Evolutionary conservation across 1,284 basidiomycete genomes (phyloP).

Genomic region (Sanghuangporus sanghuang): DNA sequence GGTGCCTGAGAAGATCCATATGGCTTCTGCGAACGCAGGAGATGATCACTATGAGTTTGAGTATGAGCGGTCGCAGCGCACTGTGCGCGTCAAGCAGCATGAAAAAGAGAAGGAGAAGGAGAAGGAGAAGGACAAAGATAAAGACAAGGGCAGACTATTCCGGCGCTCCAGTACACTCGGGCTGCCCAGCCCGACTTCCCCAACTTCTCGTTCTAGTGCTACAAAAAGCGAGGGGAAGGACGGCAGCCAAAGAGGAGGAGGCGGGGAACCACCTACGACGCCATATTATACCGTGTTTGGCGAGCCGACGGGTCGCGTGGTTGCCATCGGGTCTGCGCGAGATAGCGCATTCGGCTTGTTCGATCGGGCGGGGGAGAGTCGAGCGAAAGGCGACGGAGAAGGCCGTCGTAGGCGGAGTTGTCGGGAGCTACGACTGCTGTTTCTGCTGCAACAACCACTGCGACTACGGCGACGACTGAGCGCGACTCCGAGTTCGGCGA

Average conservation of each 20-base stretch:
- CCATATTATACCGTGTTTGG: constrained; percentile 56
- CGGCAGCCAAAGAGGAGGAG: background rate
- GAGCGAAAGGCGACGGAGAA: constrained; percentile 12
- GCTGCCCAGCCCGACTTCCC: constrained; percentile 17
- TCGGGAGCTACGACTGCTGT: background rate
- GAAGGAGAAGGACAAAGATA: constrained; percentile 17
- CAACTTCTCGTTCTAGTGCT: background rate
- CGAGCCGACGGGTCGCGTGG: constrained; percentile 36
- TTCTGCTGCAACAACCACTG: background rate
- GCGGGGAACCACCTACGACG: constrained; percentile 11
- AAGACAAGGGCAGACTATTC: background rate
- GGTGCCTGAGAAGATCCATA: constrained; percentile 13
- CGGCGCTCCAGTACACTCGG: constrained; percentile 20
- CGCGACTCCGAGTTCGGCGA: background rate
- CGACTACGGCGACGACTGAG: background rate
- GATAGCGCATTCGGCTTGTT: constrained; percentile 28
- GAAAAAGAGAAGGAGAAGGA: constrained; percentile 11
- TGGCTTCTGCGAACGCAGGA: background rate
- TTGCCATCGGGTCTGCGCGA: constrained; percentile 39
- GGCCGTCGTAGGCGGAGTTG: constrained; percentile 13
- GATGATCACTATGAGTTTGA: background rate
- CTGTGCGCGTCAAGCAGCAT: background rate
- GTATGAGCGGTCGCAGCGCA: background rate
- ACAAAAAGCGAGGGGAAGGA: constrained; percentile 3
- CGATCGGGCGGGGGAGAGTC: constrained; percentile 1